Conservation (phyloP, 768 basidiomycete genomes). For the Chalciporus pseudorubinellus region DNA sequence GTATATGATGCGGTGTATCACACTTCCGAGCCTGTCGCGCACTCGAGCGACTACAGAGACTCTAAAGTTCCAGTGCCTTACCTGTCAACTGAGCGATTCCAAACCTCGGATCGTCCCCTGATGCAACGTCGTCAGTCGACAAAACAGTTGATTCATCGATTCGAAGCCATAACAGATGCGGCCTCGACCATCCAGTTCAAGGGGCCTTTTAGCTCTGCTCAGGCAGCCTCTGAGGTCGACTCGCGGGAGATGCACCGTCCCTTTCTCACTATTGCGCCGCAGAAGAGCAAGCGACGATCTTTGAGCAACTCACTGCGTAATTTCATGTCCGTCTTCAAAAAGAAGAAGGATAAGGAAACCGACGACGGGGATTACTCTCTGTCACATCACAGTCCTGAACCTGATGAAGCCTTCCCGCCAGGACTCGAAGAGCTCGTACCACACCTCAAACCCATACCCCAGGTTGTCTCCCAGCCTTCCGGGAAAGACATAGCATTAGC, state of each 20-base stretch:
- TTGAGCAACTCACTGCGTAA: conserved; percentile 65
- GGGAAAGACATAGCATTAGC: neutral
- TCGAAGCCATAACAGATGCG: conserved; percentile 42
- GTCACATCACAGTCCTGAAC: conserved; percentile 8
- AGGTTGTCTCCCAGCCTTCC: neutral
- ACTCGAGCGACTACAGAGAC: too few species aligned
- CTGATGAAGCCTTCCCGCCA: neutral
- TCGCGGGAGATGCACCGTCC: conserved; percentile 13
- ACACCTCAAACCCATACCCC: neutral
- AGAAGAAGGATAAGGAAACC: conserved; percentile 33
- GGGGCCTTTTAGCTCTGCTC: conserved; percentile 10
- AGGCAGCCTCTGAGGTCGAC: conserved; percentile 13
- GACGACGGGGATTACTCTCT: conserved; percentile 23
- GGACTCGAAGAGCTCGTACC: neutral
- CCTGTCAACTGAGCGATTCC: conserved; percentile 3
- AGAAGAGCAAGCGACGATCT: conserved; percentile 47
- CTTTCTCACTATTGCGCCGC: conserved; percentile 17
- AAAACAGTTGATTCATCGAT: conserved; percentile 52
- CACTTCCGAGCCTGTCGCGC: neutral
- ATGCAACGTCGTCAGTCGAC: conserved; percentile 39
- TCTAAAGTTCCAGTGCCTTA: neutral
- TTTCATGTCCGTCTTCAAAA: conserved; percentile 61
- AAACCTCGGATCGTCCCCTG: neutral
- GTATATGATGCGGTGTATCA: neutral
- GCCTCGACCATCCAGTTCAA: conserved; percentile 6